phyloP scores from a whole-genome alignment of 495 filamentous ascomycete species.

The Stereocaulon alpinum region DNA sequence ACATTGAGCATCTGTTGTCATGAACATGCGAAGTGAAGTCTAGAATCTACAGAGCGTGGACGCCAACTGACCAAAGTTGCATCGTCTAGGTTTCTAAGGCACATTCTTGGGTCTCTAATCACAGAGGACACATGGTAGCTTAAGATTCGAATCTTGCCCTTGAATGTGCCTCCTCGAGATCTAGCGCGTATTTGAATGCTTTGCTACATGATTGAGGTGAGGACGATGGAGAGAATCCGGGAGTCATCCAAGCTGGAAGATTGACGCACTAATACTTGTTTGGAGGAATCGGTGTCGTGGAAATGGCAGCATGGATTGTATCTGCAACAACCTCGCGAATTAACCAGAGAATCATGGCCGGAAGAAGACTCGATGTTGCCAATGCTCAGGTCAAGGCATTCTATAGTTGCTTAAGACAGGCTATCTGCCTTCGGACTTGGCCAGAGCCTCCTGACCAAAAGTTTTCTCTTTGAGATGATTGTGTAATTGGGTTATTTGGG shows the following conservation, averaged over 20 bases:
- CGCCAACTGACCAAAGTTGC: neutral
- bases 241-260: neutral
- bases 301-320: neutral
- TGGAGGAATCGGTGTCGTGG: neutral
- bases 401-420: too few species aligned
- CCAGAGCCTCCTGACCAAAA: too few species aligned
- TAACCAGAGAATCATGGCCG: neutral
- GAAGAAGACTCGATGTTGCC: too few species aligned
- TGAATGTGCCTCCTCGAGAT: neutral
- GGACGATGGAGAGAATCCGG: neutral
- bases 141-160: neutral
- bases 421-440: too few species aligned
- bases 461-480: too few species aligned
- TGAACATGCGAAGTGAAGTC: too few species aligned
- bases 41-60: too few species aligned
- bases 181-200: neutral
- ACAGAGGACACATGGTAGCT: neutral
- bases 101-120: neutral
- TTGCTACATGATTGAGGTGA: neutral
- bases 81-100: neutral
- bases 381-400: too few species aligned
- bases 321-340: too few species aligned
- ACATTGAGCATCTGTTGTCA: neutral
- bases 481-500: slow-evolving; percentile 14
- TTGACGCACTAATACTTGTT: neutral